Conservation (phyloP, 163 green algal species). For the Coccomyxa subellipsoidea region DNA sequence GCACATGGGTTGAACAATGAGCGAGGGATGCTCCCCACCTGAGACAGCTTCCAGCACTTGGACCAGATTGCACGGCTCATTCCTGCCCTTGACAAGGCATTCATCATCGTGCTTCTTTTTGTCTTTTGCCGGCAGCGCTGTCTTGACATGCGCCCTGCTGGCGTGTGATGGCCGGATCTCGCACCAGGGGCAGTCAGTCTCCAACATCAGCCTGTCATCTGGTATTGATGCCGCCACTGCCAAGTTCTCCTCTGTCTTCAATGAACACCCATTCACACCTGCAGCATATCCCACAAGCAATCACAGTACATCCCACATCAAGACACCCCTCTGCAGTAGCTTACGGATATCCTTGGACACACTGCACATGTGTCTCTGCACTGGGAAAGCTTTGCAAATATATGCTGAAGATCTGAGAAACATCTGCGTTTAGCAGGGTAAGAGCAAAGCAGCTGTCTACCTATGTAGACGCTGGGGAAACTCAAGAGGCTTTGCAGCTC, state of each 20-base stretch:
- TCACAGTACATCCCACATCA: neutral
- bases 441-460: slow-evolving; percentile 2
- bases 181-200: slow-evolving; percentile 84
- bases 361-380: no score
- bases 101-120: slow-evolving; percentile 68
- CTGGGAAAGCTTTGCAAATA: no score
- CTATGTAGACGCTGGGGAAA: slow-evolving; percentile 62
- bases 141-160: slow-evolving; percentile 36
- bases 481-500: slow-evolving; percentile 59
- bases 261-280: slow-evolving; percentile 85
- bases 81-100: slow-evolving; percentile 78
- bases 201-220: slow-evolving; percentile 71
- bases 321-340: no score
- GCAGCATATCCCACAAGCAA: slow-evolving; percentile 24
- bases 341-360: no score
- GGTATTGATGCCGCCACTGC: slow-evolving; percentile 62
- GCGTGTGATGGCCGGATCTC: slow-evolving; percentile 71
- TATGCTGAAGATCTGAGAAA: no score
- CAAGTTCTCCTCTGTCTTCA: slow-evolving; percentile 84
- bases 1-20: neutral
- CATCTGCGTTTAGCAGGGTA: no score
- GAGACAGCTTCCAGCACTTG: slow-evolving; percentile 74
- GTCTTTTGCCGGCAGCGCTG: slow-evolving; percentile 48
- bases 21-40: slow-evolving; percentile 17
- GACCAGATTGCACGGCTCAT: slow-evolving; percentile 80